A percentile compares a stretch with the other conserved stretches of the same genome.
phyloP scores from a whole-genome alignment of 2,329 filamentous ascomycete species.

The Knufia petricola region DNA sequence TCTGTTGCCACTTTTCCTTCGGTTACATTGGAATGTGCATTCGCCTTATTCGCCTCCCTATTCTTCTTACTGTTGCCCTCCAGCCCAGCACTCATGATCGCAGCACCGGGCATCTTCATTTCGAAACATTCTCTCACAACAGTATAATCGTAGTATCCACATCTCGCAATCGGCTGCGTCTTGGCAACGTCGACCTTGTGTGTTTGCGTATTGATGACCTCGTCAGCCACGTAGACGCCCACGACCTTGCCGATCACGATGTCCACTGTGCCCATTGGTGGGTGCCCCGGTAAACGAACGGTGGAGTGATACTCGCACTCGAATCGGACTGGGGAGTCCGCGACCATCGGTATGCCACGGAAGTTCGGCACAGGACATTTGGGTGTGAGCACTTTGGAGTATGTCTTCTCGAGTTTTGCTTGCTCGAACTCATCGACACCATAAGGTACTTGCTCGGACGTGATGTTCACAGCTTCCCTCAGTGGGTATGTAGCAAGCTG shows the following conservation, averaged over 20 bases:
- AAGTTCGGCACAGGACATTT: conserved; percentile 14
- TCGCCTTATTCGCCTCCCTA: conserved; percentile 12
- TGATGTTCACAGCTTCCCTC: conserved; percentile 46
- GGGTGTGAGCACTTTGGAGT: conserved; percentile 27
- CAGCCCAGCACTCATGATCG: conserved; percentile 31
- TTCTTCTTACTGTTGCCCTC: conserved; percentile 30
- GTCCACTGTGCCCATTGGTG: conserved; percentile 49
- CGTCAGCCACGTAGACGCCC: conserved; percentile 48
- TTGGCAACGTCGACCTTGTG: conserved; percentile 48
- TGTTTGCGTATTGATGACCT: conserved; percentile 39
- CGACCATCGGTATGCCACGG: conserved; percentile 40
- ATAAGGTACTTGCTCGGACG: conserved; percentile 41
- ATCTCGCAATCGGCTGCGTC: conserved; percentile 50
- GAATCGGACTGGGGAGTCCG: conserved; percentile 46
- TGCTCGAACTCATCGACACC: conserved; percentile 47
- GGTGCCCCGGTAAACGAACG: conserved; percentile 45
- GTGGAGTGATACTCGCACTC: conserved; percentile 50
- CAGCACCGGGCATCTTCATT: conserved; percentile 40
- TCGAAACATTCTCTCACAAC: conserved; percentile 49
- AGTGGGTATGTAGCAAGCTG: conserved; percentile 50
- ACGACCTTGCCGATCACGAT: conserved; percentile 50
- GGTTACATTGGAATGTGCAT: no score
- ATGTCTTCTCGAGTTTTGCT: conserved; percentile 42
- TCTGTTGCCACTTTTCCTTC: not conserved
- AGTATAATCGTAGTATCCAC: conserved; percentile 52